Percentiles rank a stretch among this genome's conserved stretches.
Evolutionary conservation across 148 eudicot species (phyloP).

Genomic region (Vaccinium myrtillus): DNA sequence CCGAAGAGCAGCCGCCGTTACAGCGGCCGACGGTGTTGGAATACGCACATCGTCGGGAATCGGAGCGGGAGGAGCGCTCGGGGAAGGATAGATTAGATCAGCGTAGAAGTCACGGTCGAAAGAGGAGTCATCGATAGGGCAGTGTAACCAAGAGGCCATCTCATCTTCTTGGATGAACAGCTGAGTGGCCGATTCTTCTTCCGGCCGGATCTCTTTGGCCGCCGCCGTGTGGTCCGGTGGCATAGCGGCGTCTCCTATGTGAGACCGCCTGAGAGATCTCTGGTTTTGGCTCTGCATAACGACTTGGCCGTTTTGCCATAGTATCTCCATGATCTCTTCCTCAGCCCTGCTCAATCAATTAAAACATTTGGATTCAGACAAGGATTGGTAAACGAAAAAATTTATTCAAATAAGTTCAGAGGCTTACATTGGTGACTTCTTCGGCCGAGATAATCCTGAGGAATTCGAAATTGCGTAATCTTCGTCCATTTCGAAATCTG

Average conservation of each 20-base stretch:
- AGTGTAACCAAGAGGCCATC: slow-evolving; percentile 75
- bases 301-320: slow-evolving; percentile 67
- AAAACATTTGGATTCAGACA: too few relatives aligned
- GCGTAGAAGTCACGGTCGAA: slow-evolving; percentile 47
- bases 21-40: slow-evolving; percentile 3
- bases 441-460: slow-evolving; percentile 22
- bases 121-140: slow-evolving; percentile 42
- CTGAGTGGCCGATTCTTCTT: slow-evolving; percentile 24
- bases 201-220: slow-evolving; percentile 26
- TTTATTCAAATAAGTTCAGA: not conserved
- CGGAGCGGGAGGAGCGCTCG: slow-evolving; percentile 11
- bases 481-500: slow-evolving; percentile 57
- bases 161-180: slow-evolving; percentile 65
- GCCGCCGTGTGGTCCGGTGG: slow-evolving; percentile 6
- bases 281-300: slow-evolving; percentile 46
- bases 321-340: slow-evolving; percentile 58
- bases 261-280: slow-evolving; percentile 25
- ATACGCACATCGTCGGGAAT: slow-evolving; percentile 17
- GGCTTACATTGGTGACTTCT: slow-evolving; percentile 38
- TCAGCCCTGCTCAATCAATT: slow-evolving; percentile 33
- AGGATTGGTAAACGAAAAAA: too few relatives aligned
- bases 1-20: not conserved
- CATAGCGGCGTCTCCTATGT: slow-evolving; percentile 21
- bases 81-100: slow-evolving; percentile 37
- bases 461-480: slow-evolving; percentile 35